Percentiles rank a stretch among this genome's conserved stretches.
phyloP scores from a whole-genome alignment of 148 eudicot species.

The Vaccinium vitisidaea region DNA sequence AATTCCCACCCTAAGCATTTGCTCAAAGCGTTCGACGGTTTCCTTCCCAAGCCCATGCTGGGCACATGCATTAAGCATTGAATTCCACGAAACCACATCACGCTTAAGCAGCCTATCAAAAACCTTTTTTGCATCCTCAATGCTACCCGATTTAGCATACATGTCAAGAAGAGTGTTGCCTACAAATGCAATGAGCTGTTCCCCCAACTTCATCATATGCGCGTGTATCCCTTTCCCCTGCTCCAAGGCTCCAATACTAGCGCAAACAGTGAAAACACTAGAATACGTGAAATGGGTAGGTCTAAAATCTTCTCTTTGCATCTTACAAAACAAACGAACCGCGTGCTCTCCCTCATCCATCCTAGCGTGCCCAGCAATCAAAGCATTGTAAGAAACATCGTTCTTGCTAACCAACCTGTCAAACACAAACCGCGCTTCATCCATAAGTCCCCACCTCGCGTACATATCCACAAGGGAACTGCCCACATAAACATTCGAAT shows the following conservation, averaged over 20 bases:
- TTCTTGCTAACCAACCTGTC: constrained; percentile 17
- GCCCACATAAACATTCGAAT: constrained; percentile 23
- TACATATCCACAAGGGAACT: constrained; percentile 26
- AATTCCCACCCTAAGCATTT: constrained; percentile 23
- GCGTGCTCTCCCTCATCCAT: constrained; percentile 21
- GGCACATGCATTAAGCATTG: constrained; percentile 26
- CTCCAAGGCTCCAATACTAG: constrained; percentile 22
- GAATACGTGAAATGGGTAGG: constrained; percentile 23
- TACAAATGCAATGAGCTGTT: constrained; percentile 3
- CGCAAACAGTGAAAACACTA: constrained; percentile 23
- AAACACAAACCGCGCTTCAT: constrained; percentile 17
- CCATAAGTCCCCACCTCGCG: constrained; percentile 21
- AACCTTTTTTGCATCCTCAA: constrained; percentile 19
- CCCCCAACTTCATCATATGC: constrained; percentile 19
- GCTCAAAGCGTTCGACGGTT: constrained; percentile 17
- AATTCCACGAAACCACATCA: constrained; percentile 27
- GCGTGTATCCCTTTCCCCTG: constrained; percentile 26
- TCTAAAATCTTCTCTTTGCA: constrained; percentile 16
- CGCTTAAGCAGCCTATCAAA: constrained; percentile 16
- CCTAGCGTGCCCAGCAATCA: constrained; percentile 23
- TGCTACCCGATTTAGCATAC: constrained; percentile 28
- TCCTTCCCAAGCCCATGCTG: constrained; percentile 22
- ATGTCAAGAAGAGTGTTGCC: constrained; percentile 27
- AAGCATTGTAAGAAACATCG: constrained; percentile 25
- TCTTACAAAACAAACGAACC: constrained; percentile 13